phyloP scores from a whole-genome alignment of 176 grass and related monocot genomes.

The Oryza meyeriana region DNA sequence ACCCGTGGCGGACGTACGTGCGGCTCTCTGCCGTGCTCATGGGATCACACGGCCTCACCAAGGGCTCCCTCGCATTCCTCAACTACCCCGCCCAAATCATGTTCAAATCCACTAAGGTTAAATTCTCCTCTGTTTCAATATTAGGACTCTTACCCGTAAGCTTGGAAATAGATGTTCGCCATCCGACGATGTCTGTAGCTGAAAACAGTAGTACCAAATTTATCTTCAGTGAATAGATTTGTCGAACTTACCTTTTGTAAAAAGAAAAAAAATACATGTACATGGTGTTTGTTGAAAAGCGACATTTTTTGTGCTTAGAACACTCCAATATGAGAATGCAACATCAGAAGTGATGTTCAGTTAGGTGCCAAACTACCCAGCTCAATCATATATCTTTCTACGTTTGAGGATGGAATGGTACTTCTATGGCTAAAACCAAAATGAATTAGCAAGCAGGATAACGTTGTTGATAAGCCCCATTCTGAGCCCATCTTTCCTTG shows the following conservation, averaged over 20 bases:
- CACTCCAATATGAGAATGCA: not conserved
- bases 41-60: slow-evolving; percentile 90
- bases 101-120: slow-evolving; percentile 98
- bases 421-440: not conserved
- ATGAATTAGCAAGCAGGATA: not conserved
- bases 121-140: not conserved
- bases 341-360: slow-evolving; percentile 24
- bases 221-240: not conserved
- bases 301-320: not conserved
- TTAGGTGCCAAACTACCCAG: slow-evolving; percentile 9
- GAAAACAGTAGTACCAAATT: not conserved
- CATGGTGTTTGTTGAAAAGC: not conserved
- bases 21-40: slow-evolving; percentile 78
- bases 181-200: not conserved
- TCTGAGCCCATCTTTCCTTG: not conserved
- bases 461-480: not conserved
- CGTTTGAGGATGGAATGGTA: not conserved
- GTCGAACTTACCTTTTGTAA: not conserved
- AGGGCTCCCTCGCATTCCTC: slow-evolving; percentile 93
- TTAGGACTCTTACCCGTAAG: not conserved
- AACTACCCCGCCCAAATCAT: slow-evolving; percentile 94
- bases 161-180: not conserved
- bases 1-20: slow-evolving; percentile 85
- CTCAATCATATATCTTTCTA: slow-evolving; percentile 5
- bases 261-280: not conserved